Evolutionary conservation across 345 rosid genomes (phyloP), one percentile per base, ranked within the genome.

Genomic region (Eucalyptus tenuipes): DNA sequence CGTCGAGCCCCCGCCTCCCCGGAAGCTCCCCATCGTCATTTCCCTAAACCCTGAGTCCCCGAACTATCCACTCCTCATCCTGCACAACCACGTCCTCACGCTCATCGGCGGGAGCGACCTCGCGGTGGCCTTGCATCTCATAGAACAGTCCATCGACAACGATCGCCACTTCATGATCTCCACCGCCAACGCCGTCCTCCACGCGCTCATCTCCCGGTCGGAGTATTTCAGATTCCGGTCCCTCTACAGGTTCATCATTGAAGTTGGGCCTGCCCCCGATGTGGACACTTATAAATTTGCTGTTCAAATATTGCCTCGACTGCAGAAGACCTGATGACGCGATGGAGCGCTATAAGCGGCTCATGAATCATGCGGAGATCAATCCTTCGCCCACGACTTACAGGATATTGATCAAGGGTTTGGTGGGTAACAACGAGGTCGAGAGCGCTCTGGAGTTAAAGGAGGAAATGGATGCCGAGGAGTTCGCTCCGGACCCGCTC

Each of bases 81-180:
- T 97, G 87, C 98, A 97, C 90, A 97, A 94, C 79, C 92, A 91
- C 31, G 96, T 96, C 89, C 90, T 96, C 80, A 94, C 93, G 7
- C 94, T 95, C 85, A 91, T 96, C 86, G 94, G 99, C 16, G 92
- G 94, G 88, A 95, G 96, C 47, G 99, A 96, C 88, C 94, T 97
- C 40, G 98, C 94, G 7, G 99, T 96, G 92, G 99, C 99, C 8
- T 91, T 97, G 13, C 97, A 6, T 6, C 44, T 85, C 93, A 97
- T 98, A 11, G 97, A 97, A 80, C 99, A 96, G 89, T 97, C 99
- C 24, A 93, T 96, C 31, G 96, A 97, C 92, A 97, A 97, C 86
- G 96, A 98, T 92, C 94, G 97, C 6, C 99, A 99, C 13, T 93
- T 99, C 27, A 95, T 97, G 44, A 42, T 42, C 55, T 96, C 91